A percentile compares a stretch with the other conserved stretches of the same genome.
phyloP scores from a whole-genome alignment of 352 stramenopile genomes.

The Phytophthora pini region DNA sequence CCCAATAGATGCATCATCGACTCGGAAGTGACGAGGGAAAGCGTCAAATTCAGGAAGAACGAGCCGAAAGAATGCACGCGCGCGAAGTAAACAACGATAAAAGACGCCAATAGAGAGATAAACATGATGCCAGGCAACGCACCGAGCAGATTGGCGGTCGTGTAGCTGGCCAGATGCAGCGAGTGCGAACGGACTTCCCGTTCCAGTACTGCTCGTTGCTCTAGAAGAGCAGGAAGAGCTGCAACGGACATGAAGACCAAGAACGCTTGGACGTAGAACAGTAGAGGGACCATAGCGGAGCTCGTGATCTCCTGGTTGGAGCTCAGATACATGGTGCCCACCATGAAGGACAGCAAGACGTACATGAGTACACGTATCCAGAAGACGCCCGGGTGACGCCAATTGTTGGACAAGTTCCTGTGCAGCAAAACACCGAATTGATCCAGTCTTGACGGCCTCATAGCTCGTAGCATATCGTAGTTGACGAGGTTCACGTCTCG shows the following conservation, averaged over 20 bases:
- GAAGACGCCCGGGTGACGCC: constrained; percentile 74
- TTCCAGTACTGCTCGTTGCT: constrained; percentile 85
- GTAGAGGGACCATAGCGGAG: constrained; percentile 56
- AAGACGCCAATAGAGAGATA: constrained; percentile 63
- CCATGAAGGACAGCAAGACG: constrained; percentile 69
- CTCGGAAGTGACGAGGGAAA: constrained; percentile 80
- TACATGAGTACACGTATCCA: constrained; percentile 86
- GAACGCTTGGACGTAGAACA: constrained; percentile 92
- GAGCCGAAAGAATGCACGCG: constrained; percentile 61
- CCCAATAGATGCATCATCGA: constrained; percentile 82
- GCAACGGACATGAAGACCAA: constrained; percentile 93
- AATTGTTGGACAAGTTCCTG: constrained; percentile 66
- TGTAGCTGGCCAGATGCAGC: constrained; percentile 79
- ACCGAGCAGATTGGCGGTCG: constrained; percentile 74
- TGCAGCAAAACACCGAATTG: constrained; percentile 67
- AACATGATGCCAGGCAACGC: constrained; percentile 68
- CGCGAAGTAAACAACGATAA: constrained; percentile 59
- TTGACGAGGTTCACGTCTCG: constrained; percentile 30
- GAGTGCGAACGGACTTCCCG: constrained; percentile 67
- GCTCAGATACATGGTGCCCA: constrained; percentile 76
- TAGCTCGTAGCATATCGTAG: constrained; percentile 42
- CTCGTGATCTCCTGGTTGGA: constrained; percentile 48
- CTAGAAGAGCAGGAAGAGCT: constrained; percentile 83
- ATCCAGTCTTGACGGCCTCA: constrained; percentile 45
- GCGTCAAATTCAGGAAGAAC: constrained; percentile 74